These are phyloP conservation scores for Geotrichum histeridarum DNA, from an alignment of 1,139 yeast genomes.

Conservation along the genomic window DNA sequence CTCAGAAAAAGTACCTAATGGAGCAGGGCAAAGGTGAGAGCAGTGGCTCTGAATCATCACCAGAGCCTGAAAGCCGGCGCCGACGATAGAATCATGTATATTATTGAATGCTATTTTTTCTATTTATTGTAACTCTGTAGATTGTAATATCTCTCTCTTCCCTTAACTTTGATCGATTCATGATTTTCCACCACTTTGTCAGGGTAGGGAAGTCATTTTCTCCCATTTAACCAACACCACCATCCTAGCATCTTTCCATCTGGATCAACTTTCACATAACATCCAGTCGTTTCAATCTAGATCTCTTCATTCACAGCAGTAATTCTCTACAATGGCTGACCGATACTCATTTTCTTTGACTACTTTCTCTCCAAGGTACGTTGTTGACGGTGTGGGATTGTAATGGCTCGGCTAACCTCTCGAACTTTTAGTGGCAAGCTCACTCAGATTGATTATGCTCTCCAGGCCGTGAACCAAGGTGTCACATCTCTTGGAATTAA, in stretches of 20 bases:
- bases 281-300: background rate
- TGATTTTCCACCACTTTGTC: background rate
- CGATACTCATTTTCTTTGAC: slow-evolving; percentile 96
- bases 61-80: slow-evolving; percentile 7
- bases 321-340: slow-evolving; percentile 71
- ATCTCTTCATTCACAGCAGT: background rate
- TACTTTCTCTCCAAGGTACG: slow-evolving; percentile 91
- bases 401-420: background rate
- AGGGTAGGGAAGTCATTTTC: slow-evolving; percentile 2
- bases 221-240: slow-evolving; percentile 3
- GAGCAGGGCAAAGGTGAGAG: slow-evolving; percentile 18
- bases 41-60: slow-evolving; percentile 13
- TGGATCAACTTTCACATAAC: background rate
- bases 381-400: slow-evolving; percentile 23
- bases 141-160: background rate
- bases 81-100: background rate
- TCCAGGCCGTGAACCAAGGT: slow-evolving; percentile 96
- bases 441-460: slow-evolving; percentile 95
- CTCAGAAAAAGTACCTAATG: slow-evolving; percentile 35
- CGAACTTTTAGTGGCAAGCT: slow-evolving; percentile 70
- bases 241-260: background rate
- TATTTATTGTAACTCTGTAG: background rate
- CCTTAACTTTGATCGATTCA: background rate
- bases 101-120: background rate
- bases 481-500: slow-evolving; percentile 95